Base-by-base conservation (phyloP, 2,329 filamentous ascomycete species). In the Colletotrichum orbiculare region DNA sequence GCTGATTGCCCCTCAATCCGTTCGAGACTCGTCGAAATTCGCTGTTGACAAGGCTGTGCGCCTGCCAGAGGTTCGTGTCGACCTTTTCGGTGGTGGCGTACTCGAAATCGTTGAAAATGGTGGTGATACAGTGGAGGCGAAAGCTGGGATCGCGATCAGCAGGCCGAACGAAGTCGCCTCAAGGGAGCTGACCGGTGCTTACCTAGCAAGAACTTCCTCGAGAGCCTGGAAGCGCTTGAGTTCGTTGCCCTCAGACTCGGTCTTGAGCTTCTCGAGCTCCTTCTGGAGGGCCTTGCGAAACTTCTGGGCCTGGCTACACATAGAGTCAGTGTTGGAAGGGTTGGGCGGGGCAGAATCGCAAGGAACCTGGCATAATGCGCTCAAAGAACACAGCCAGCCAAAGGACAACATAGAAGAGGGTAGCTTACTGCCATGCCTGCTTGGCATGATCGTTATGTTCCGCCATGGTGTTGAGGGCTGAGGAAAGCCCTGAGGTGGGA, bases 61-160 rank as follows among this genome's bases (percentile, higher is more conserved):
- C 85, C 66, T 88, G 83, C 95, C 95, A 98, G 50, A 98, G 85
- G 66, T 83, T 85, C 63, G 82, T 78, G 76, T 97, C 93, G 56
- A 91, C 85, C 61, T 88, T 84, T 67, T 88, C 84, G 68, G 82
- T 80, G 66, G 82, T 83, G 54, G 90, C 89, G 78, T 86, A 88
- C 68, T 87, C 82, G 73, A 92, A 88, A 76, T 97, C 89, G 74
- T 85, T 79, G 73, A 93, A 91, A 65, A 95, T 89, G 61, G 88
- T 86, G 69, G 86, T 84, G 74, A 94, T 89, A 74, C 90, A 94
- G 64, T 87, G 85, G 54, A 89, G 80, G 69, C 93, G 92, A 76
- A 91, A 89, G 70, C 89, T 92, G 72, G 37, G 8, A 50, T 49
- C 48, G 13, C 25, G 46, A 63, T 73, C 52, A 69, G 60, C 47